Evolutionary conservation across 805 yeast species (phyloP).

Genomic region (Nakazawaea molendinolei): DNA sequence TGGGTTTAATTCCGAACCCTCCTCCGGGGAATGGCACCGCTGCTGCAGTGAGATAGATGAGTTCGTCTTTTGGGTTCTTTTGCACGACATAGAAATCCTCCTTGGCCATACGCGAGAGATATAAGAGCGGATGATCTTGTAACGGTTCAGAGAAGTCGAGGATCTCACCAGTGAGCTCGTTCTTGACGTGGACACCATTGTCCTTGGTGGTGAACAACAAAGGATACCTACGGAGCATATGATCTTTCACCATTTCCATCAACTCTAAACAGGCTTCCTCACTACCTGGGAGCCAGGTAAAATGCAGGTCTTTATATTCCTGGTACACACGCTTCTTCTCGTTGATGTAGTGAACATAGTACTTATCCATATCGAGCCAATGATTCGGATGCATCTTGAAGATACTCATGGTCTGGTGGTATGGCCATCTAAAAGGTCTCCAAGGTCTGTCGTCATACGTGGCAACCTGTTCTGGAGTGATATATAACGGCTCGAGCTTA

Average conservation of each 20-base stretch:
- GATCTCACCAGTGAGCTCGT: slow-evolving; percentile 55
- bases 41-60: slow-evolving; percentile 61
- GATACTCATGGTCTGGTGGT: slow-evolving; percentile 73
- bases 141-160: slow-evolving; percentile 55
- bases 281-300: slow-evolving; percentile 60
- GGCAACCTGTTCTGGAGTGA: slow-evolving; percentile 60
- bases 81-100: slow-evolving; percentile 65
- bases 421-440: slow-evolving; percentile 78
- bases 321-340: slow-evolving; percentile 55
- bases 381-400: slow-evolving; percentile 62
- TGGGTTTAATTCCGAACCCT: slow-evolving; percentile 52
- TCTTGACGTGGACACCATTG: slow-evolving; percentile 44
- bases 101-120: slow-evolving; percentile 61
- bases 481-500: slow-evolving; percentile 41
- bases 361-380: slow-evolving; percentile 77
- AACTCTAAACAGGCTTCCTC: slow-evolving; percentile 55
- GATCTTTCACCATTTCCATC: slow-evolving; percentile 55
- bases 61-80: slow-evolving; percentile 46
- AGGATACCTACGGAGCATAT: slow-evolving; percentile 58
- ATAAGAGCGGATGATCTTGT: slow-evolving; percentile 55
- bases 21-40: slow-evolving; percentile 80
- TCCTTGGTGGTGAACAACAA: slow-evolving; percentile 44
- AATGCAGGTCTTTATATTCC: slow-evolving; percentile 51
- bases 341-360: slow-evolving; percentile 56
- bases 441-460: slow-evolving; percentile 70